Base-by-base conservation (phyloP, 2,329 filamentous ascomycete genomes). In the Intubia oerlemansii region DNA sequence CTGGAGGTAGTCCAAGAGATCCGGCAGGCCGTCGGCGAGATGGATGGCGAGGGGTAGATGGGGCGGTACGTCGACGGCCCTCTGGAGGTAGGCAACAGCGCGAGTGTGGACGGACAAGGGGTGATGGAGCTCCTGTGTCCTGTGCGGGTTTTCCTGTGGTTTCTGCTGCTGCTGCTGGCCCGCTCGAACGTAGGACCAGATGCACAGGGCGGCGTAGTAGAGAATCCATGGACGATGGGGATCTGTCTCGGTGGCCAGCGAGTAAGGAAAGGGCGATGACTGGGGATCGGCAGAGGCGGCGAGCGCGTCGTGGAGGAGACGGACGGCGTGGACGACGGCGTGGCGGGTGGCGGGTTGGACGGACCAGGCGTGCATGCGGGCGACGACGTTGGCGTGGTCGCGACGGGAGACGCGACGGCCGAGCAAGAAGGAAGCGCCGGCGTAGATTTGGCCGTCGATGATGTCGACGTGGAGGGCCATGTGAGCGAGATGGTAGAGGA, bases 381-480 rank as follows among this genome's bases (percentile, higher is more conserved):
- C 60, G 24, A 73, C 67, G 2, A 79, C 77, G 18, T 72, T 72
- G 25, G 58, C 59, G 39, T 81, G 73, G 50, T 91, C 82, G 29
- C 73, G 62, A 1, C 66, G 62, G 1, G 77, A 81, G 24, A 91
- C 78, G 12, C 73, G 73, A 19, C 38, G 35, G 7, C 81, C 80
- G 2, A 91, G 62, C 1, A 90, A 54, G 12, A 78, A 66, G 32
- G 68, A 73, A 0, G 78, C 77, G 3, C 80, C 77, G 1, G 80
- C 79, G 44, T 81, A 91, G 25, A 91, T 80, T 47, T 91, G 81
- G 42, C 79, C 84, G 46, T 91, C 81, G 15, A 88, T 69, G 24
- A 92, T 78, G 42, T 91, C 79, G 23, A 84, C 76, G 44, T 90
- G 78, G 43, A 88, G 73, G 21, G 76, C 79, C 62, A 93, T 82